These are phyloP conservation scores for Bipolaris sorokiniana DNA, from an alignment of 2,329 filamentous ascomycete genomes.

Conservation along the genomic window DNA sequence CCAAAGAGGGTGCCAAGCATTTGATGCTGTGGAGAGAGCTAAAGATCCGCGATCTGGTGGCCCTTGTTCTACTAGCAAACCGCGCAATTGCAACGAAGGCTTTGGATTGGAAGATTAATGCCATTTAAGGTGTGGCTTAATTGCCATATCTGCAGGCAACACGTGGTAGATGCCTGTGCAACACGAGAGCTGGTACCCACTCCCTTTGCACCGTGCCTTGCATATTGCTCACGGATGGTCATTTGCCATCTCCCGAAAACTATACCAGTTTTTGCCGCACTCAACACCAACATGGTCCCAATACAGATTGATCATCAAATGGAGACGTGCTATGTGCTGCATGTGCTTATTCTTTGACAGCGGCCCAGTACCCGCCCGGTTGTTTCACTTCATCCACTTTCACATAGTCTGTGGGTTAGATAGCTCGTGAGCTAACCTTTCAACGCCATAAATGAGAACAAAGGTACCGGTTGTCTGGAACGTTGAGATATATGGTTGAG, in stretches of 20 bases:
- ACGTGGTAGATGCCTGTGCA: constrained; percentile 1
- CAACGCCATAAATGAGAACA: background rate
- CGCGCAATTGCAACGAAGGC: background rate
- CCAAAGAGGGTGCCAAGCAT: constrained; percentile 12
- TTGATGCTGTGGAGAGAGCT: constrained; percentile 26
- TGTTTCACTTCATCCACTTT: background rate
- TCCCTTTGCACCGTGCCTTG: background rate
- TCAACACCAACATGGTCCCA: background rate
- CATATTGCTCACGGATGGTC: background rate
- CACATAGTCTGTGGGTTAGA: background rate
- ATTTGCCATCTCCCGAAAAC: background rate
- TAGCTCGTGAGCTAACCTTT: background rate
- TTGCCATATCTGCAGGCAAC: background rate
- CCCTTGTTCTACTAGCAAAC: background rate
- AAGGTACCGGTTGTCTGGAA: background rate
- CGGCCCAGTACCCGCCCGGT: background rate
- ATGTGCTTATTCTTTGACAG: background rate
- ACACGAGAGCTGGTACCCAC: constrained; percentile 1
- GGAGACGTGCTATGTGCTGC: constrained; percentile 1
- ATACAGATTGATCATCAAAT: constrained; percentile 2
- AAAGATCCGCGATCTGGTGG: constrained; percentile 10
- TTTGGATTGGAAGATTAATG: background rate
- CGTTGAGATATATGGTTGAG: background rate
- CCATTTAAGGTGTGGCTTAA: background rate
- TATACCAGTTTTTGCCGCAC: background rate